phyloP scores from a whole-genome alignment of 306 rosid species.

The Cucurbita moschata region DNA sequence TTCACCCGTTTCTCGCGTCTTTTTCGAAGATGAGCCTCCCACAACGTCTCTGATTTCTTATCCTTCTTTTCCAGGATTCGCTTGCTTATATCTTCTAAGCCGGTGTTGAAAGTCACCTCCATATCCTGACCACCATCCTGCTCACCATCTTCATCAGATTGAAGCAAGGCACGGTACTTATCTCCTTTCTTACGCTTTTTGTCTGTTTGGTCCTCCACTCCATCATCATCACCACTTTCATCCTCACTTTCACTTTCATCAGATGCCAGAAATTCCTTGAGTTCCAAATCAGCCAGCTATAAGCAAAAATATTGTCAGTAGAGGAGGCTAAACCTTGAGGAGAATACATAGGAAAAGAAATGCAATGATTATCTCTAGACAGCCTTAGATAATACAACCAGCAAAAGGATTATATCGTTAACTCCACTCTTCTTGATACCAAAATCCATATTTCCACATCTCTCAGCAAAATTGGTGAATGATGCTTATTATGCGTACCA shows the following conservation, averaged over 20 bases:
- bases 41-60: conserved; percentile 56
- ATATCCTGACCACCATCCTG: conserved; percentile 45
- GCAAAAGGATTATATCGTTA: neutral
- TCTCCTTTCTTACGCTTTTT: conserved; percentile 35
- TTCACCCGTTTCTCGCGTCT: conserved; percentile 56
- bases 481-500: neutral
- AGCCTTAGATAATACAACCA: neutral
- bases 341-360: neutral
- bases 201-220: conserved; percentile 19
- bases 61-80: conserved; percentile 70
- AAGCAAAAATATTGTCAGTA: neutral
- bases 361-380: neutral
- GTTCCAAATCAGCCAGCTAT: conserved; percentile 58
- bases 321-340: neutral
- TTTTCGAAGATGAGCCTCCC: conserved; percentile 65
- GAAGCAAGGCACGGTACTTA: conserved; percentile 45
- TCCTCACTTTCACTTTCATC: conserved; percentile 58
- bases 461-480: neutral
- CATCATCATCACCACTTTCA: conserved; percentile 21
- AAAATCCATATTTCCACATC: neutral
- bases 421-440: neutral
- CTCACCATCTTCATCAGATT: conserved; percentile 45
- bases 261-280: conserved; percentile 61
- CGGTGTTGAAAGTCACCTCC: conserved; percentile 91
- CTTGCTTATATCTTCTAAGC: conserved; percentile 77